Base-by-base conservation (phyloP, 2,329 filamentous ascomycete genomes). In the Microdochium bolleyi region DNA sequence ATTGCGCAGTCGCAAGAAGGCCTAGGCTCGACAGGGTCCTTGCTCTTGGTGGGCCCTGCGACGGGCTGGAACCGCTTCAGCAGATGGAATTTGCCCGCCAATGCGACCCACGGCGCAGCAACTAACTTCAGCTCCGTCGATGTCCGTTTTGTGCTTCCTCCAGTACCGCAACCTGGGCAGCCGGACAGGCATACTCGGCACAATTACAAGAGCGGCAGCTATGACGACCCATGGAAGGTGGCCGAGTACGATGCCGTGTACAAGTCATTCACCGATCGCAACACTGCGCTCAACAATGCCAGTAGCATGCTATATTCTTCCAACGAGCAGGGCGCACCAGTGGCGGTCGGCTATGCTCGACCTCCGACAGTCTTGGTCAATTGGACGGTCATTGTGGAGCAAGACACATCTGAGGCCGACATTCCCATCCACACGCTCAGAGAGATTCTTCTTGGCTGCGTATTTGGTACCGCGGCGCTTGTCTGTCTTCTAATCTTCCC, bases 311-410 rank as follows among this genome's bases (percentile, higher is more conserved):
- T 95, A 14, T 80, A 82, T 11, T 87, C 88, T 0, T 74, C 66
- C 9, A 95, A 96, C 59, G 90, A 96, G 61, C 75, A 89, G 57
- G 79, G 79, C 0, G 67, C 78, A 10, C 65, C 70, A 3, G 89
- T 96, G 1, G 87, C 89, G 11, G 85, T 92, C n/a, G 92, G 91
- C 22, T 92, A 84, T 61, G 88, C 89, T 8, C 76, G 87, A 11
- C 83, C 88, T 0, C 76, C 80, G 51, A 89, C 78, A 4, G 65
- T 71, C 0, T 70, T 95, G 51, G 88, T 88, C 8, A 82, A 92
- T 61, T 96, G 92, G 92, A 83, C 88, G 4, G 72, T 96, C 3
- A 61, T 95, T 2, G 80, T 96, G 1, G 92, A 96, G 64, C 85
- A 94, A 66, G 75, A 82, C 2, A 82, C 83, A 56, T 66, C 67